phyloP scores from a whole-genome alignment of 768 basidiomycete genomes.

The Phanerodontia chrysosporium region DNA sequence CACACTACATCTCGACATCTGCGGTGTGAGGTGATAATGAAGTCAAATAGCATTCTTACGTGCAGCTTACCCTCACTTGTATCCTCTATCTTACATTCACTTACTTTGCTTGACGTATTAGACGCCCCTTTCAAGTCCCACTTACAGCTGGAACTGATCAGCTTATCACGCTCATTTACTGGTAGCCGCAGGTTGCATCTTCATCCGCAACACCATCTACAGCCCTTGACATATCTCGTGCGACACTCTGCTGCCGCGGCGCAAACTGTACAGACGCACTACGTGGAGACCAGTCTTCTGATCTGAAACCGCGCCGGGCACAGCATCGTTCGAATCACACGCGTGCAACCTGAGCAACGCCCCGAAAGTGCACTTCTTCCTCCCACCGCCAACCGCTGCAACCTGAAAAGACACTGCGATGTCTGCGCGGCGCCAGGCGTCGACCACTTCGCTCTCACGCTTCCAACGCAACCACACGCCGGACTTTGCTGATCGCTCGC shows the following conservation, averaged over 20 bases:
- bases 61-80: too few relatives aligned
- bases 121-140: too few relatives aligned
- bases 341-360: not conserved
- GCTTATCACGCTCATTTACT: too few relatives aligned
- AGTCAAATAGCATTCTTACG: too few relatives aligned
- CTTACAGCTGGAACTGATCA: too few relatives aligned
- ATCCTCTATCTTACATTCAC: too few relatives aligned
- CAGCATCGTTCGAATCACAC: not conserved
- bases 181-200: too few relatives aligned
- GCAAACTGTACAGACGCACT: not conserved
- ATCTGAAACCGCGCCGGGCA: slow-evolving; percentile 5
- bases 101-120: too few relatives aligned
- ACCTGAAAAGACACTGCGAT: slow-evolving; percentile 29
- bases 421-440: slow-evolving; percentile 75
- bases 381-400: not conserved
- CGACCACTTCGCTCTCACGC: slow-evolving; percentile 74
- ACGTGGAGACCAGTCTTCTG: not conserved
- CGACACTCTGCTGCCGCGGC: not conserved
- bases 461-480: slow-evolving; percentile 60
- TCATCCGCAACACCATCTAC: too few relatives aligned
- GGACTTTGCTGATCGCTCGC: slow-evolving; percentile 40
- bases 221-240: not conserved
- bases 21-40: too few relatives aligned
- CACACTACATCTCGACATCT: too few relatives aligned
- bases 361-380: not conserved